Evolutionary conservation across 202 grass and related monocot species (phyloP).

Genomic region (Panicum hallii): DNA sequence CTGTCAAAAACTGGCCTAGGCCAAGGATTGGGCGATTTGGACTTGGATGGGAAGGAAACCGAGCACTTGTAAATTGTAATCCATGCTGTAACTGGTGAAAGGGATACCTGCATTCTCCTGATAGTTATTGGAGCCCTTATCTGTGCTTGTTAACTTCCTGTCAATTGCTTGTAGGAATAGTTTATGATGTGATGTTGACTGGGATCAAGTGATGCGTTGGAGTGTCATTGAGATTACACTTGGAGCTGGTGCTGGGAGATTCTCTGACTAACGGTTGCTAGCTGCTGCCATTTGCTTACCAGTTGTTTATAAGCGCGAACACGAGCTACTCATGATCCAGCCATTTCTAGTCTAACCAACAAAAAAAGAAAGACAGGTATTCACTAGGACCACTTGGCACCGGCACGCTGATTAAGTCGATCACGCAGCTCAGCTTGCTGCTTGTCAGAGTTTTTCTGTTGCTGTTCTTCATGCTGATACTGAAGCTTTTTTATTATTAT

Average conservation of each 20-base stretch:
- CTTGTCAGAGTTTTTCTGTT: background rate
- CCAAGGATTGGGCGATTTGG: background rate
- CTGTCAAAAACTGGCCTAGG: background rate
- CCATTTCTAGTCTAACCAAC: background rate
- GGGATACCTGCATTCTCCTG: slow-evolving; percentile 28
- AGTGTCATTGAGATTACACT: background rate
- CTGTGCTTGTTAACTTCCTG: slow-evolving; percentile 11
- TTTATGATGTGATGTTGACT: background rate
- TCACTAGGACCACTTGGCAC: background rate
- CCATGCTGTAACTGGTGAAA: slow-evolving; percentile 46
- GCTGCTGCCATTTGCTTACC: background rate
- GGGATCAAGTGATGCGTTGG: background rate
- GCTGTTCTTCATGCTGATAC: slow-evolving; percentile 3
- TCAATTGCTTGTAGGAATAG: background rate
- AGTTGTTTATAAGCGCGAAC: background rate
- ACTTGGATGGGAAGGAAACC: background rate
- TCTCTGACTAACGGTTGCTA: background rate
- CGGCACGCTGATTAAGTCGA: background rate
- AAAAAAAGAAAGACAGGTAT: background rate
- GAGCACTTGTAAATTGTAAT: slow-evolving; percentile 42
- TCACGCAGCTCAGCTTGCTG: background rate
- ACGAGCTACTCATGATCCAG: slow-evolving; percentile 43
- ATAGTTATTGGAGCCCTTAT: background rate
- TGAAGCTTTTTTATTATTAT: background rate
- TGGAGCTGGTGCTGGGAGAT: slow-evolving; percentile 2